Percentiles rank a stretch among this genome's conserved stretches.
Conservation (phyloP, 148 eudicot genomes). For the Diospyros kaki region DNA sequence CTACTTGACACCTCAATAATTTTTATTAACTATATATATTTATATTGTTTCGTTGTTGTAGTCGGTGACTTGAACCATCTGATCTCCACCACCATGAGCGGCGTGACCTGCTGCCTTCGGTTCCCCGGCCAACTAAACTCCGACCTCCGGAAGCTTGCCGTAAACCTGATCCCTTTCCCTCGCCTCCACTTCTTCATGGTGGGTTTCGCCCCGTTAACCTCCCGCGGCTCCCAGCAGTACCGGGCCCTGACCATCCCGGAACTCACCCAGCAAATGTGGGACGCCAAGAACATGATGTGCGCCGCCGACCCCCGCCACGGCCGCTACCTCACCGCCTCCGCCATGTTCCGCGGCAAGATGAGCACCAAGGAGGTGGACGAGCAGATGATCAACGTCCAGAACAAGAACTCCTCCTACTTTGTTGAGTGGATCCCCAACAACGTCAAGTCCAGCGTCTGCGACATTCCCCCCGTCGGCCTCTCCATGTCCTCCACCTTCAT, state of each 20-base stretch:
- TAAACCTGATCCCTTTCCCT: constrained; percentile 74
- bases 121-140: constrained; percentile 79
- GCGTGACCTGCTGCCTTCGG: constrained; percentile 70
- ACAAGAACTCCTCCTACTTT: constrained; percentile 66
- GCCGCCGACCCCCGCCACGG: constrained; percentile 49
- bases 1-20: no score
- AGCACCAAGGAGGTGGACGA: constrained; percentile 71
- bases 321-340: constrained; percentile 55
- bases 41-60: constrained; percentile 12
- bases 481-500: constrained; percentile 55
- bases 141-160: constrained; percentile 68
- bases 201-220: constrained; percentile 65
- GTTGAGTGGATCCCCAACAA: constrained; percentile 78
- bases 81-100: constrained; percentile 75
- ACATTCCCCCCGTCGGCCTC: constrained; percentile 55
- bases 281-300: constrained; percentile 50
- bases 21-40: not conserved
- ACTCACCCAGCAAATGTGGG: constrained; percentile 56
- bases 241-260: constrained; percentile 53
- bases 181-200: constrained; percentile 88
- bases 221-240: constrained; percentile 58
- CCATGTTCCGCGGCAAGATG: constrained; percentile 70
- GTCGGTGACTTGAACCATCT: constrained; percentile 75
- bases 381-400: constrained; percentile 63
- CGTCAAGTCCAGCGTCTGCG: constrained; percentile 65